These are phyloP conservation scores for Penicillium palitans DNA, from an alignment of 2,329 filamentous ascomycete genomes.

Conservation along the genomic window DNA sequence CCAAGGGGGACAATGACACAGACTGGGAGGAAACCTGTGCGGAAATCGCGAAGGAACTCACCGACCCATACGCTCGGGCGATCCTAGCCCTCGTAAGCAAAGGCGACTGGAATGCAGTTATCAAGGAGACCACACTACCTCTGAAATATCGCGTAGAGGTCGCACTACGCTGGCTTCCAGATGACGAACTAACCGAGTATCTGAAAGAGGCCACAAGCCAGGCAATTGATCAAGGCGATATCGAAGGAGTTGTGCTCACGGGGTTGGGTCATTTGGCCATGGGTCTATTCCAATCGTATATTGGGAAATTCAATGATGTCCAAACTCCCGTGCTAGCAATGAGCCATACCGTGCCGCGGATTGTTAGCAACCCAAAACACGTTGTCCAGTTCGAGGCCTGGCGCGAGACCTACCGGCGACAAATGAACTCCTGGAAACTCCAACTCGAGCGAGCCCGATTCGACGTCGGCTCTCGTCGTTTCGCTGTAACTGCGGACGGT, in stretches of 20 bases:
- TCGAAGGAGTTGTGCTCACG: conserved; percentile 63
- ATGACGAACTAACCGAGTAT: conserved; percentile 52
- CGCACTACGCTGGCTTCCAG: conserved; percentile 55
- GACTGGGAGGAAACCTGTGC: conserved; percentile 63
- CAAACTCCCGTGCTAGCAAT: conserved; percentile 64
- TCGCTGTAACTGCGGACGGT: conserved; percentile 53
- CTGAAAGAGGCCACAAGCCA: conserved; percentile 55
- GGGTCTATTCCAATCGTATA: conserved; percentile 61
- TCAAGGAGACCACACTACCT: conserved; percentile 58
- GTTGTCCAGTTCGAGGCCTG: conserved; percentile 58
- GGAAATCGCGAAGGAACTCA: conserved; percentile 62
- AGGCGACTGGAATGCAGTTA: conserved; percentile 60
- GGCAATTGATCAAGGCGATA: conserved; percentile 55
- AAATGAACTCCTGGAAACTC: conserved; percentile 63
- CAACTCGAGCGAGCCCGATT: conserved; percentile 61
- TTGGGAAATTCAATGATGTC: conserved; percentile 60
- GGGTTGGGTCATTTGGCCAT: conserved; percentile 59
- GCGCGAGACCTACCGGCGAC: conserved; percentile 61
- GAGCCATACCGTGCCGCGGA: conserved; percentile 59
- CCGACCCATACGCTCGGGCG: conserved; percentile 62
- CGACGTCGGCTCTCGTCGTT: conserved; percentile 57
- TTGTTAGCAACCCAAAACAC: conserved; percentile 55
- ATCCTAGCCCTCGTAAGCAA: conserved; percentile 61
- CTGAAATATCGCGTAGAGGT: conserved; percentile 62
- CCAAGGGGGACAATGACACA: conserved; percentile 51